These are phyloP conservation scores for Lagerstroemia speciosa DNA, from an alignment of 345 rosid genomes.

Conservation along the genomic window DNA sequence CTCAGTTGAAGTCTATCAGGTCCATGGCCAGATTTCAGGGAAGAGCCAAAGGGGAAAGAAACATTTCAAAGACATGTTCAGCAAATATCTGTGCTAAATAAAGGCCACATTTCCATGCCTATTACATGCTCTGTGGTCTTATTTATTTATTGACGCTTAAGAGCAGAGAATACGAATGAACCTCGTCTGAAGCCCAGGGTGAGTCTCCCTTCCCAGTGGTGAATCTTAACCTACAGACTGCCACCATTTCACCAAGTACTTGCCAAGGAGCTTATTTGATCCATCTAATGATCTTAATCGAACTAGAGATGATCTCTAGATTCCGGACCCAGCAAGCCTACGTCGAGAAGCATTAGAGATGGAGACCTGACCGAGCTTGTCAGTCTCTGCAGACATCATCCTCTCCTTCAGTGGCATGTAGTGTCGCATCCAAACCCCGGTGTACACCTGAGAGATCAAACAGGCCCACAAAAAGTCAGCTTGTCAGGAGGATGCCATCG, in stretches of 20 bases:
- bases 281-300: background rate
- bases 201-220: too few species aligned
- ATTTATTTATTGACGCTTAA: background rate
- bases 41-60: too few species aligned
- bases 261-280: background rate
- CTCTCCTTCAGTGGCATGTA: constrained; percentile 65
- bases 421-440: constrained; percentile 82
- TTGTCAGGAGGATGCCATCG: background rate
- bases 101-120: background rate
- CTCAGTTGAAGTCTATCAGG: too few species aligned
- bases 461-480: background rate
- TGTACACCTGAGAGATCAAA: constrained; percentile 54
- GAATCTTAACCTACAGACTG: background rate
- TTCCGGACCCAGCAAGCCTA: constrained; percentile 64
- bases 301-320: constrained; percentile 10
- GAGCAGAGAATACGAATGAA: too few species aligned
- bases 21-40: too few species aligned
- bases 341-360: constrained; percentile 77
- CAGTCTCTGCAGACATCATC: constrained; percentile 26
- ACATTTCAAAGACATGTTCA: background rate
- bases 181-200: too few species aligned
- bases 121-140: background rate
- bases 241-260: background rate
- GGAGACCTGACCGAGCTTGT: constrained; percentile 61
- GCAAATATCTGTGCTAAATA: background rate